Base-by-base conservation (phyloP, 805 yeast genomes). In the Yueomyces sinensis region DNA sequence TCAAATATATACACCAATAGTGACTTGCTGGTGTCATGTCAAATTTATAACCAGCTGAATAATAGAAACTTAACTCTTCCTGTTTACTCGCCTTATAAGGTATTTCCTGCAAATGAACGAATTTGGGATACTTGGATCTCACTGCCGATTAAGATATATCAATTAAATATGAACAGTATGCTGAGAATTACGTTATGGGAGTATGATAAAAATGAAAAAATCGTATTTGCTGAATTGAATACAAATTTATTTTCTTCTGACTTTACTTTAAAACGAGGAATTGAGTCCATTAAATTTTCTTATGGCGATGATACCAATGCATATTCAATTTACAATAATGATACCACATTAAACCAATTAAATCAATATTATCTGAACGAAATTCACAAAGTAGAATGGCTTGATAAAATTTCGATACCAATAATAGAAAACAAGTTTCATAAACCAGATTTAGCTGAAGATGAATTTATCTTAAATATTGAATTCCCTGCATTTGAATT, bases 91-190 rank as follows among this genome's bases (percentile, higher is more conserved):
- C 55, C 70, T 2, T 70, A 70, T 41, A 63, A 64, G 22, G 62
- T 72, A 3, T 68, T 70, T 41, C 7, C 9, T 7, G 61, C 62
- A 38, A 47, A 44, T 22, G 37, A 56, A 23, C 69, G 68, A 48
- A 68, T 52, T 32, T 83, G 91, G 87, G 70, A 78, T 44, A 73
- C 74, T 39, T 78, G 84, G 80, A 55, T 83, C 16, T 67, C 70
- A 31, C 54, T 91, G 32, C 89, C 96, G 1, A 68, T 87, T 2
- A 64, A 66, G 35, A 73, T 81, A 42, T 69, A 70, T 35, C 91
- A 84, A 47, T 53, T 89, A n/a, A 77, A 82, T 3, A 50, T 74
- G 27, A 68, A 71, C 29, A 57, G 91, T 4, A 68, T 64, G 41
- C 52, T 87, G 14, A 68, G 68, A 35, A 62, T 91, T 17, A 64